Percentiles rank a stretch among this genome's conserved stretches.
Conservation (phyloP, 2,329 filamentous ascomycete genomes). For the Fusarium albosuccineum region DNA sequence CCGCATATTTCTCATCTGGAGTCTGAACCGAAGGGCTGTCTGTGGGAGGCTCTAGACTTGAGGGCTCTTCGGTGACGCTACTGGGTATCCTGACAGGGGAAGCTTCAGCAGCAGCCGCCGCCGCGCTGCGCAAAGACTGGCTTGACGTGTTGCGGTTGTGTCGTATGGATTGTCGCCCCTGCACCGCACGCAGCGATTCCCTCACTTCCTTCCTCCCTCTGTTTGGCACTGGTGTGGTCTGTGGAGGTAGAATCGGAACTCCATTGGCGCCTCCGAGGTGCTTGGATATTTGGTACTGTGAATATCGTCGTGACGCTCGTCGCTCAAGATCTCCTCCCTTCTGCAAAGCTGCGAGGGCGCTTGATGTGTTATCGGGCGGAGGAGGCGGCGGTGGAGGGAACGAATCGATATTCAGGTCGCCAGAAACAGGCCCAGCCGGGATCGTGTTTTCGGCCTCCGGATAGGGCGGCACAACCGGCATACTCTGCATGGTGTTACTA, state of each 20-base stretch:
- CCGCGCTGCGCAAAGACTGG: conserved; percentile 54
- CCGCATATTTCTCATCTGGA: conserved; percentile 73
- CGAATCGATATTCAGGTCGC: conserved; percentile 70
- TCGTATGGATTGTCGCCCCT: conserved; percentile 64
- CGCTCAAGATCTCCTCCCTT: conserved; percentile 92
- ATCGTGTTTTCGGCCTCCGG: conserved; percentile 70
- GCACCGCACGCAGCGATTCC: conserved; percentile 82
- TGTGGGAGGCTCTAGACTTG: conserved; percentile 40
- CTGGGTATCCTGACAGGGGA: conserved; percentile 72
- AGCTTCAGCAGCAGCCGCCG: conserved; percentile 59
- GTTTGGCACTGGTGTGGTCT: conserved; percentile 87
- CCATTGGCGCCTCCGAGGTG: conserved; percentile 87
- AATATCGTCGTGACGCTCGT: conserved; percentile 92
- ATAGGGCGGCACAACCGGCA: conserved; percentile 80
- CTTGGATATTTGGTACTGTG: conserved; percentile 96
- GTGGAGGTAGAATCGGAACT: conserved; percentile 86
- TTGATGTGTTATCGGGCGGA: conserved; percentile 83
- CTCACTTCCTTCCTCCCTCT: conserved; percentile 81
- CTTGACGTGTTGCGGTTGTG: conserved; percentile 64
- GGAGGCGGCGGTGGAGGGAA: conserved; percentile 77
- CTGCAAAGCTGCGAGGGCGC: conserved; percentile 91
- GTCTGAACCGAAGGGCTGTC: conserved; percentile 63
- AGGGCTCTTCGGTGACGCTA: conserved; percentile 73
- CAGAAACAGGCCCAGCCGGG: conserved; percentile 54
- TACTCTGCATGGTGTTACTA: conserved; percentile 81